Conservation (phyloP, 768 basidiomycete genomes). For the Tremella yokohamensis region DNA sequence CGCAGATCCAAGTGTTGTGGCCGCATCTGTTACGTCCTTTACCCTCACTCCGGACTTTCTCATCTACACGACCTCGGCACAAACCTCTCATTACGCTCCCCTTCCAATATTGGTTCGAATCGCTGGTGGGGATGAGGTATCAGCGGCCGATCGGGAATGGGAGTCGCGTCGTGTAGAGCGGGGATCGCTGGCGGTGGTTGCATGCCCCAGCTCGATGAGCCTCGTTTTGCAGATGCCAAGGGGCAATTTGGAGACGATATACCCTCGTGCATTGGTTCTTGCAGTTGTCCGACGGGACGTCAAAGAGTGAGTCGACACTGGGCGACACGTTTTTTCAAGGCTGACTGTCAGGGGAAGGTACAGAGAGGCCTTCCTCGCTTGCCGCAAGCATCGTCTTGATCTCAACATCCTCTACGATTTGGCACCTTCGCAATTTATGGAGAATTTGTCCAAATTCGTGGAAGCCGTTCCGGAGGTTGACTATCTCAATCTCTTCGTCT, state of each 20-base stretch:
- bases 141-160: constrained; percentile 54
- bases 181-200: constrained; percentile 82
- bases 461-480: constrained; percentile 86
- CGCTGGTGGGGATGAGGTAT: constrained; percentile 35
- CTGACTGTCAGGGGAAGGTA: constrained; percentile 62
- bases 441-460: constrained; percentile 64
- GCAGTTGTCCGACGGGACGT: constrained; percentile 74
- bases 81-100: constrained; percentile 74
- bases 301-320: constrained; percentile 59
- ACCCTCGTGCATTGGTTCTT: constrained; percentile 86
- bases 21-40: constrained; percentile 61
- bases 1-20: constrained; percentile 28
- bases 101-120: constrained; percentile 46
- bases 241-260: constrained; percentile 93
- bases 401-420: constrained; percentile 83
- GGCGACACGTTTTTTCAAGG: neutral
- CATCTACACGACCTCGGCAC: constrained; percentile 77
- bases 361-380: constrained; percentile 81
- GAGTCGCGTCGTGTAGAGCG: constrained; percentile 79
- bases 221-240: constrained; percentile 95
- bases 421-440: constrained; percentile 64
- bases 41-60: constrained; percentile 66
- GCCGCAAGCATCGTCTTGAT: constrained; percentile 89
- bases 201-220: constrained; percentile 80
- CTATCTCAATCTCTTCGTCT: constrained; percentile 85